phyloP scores from a whole-genome alignment of 768 basidiomycete species.

The Leucogyrophana mollusca region DNA sequence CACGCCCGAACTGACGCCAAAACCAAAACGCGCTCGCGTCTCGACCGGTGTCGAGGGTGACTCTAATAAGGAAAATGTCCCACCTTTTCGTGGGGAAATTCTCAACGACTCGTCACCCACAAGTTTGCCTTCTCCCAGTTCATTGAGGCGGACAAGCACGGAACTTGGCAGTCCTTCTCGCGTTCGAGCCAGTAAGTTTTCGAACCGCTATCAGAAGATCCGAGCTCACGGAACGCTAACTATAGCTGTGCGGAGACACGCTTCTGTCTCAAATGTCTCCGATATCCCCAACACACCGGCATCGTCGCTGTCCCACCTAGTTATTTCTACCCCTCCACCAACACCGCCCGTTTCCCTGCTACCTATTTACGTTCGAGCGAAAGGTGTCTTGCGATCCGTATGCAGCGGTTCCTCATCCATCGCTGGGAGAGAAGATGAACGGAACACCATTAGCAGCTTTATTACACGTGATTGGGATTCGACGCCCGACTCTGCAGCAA shows the following conservation, averaged over 20 bases:
- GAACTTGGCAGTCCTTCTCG: constrained; percentile 40
- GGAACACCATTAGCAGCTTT: constrained; percentile 56
- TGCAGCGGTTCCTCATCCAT: constrained; percentile 56
- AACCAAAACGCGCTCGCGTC: constrained; percentile 61
- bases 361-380: constrained; percentile 59
- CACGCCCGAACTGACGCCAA: constrained; percentile 64
- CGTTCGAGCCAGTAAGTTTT: constrained; percentile 41
- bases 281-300: constrained; percentile 43
- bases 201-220: background rate
- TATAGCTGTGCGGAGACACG: constrained; percentile 44
- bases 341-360: constrained; percentile 48
- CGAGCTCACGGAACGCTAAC: constrained; percentile 8
- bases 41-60: constrained; percentile 48
- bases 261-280: constrained; percentile 45
- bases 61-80: constrained; percentile 76
- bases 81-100: constrained; percentile 49
- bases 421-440: constrained; percentile 69
- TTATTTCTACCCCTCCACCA: constrained; percentile 59
- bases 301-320: constrained; percentile 38
- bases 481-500: constrained; percentile 24
- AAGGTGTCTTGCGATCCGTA: constrained; percentile 70
- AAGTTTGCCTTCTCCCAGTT: constrained; percentile 34
- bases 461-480: constrained; percentile 50
- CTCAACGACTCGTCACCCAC: constrained; percentile 35
- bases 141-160: constrained; percentile 39